These are phyloP conservation scores for Helotiales sp. DNA, from an alignment of 2,329 filamentous ascomycete genomes.

Conservation along the genomic window DNA sequence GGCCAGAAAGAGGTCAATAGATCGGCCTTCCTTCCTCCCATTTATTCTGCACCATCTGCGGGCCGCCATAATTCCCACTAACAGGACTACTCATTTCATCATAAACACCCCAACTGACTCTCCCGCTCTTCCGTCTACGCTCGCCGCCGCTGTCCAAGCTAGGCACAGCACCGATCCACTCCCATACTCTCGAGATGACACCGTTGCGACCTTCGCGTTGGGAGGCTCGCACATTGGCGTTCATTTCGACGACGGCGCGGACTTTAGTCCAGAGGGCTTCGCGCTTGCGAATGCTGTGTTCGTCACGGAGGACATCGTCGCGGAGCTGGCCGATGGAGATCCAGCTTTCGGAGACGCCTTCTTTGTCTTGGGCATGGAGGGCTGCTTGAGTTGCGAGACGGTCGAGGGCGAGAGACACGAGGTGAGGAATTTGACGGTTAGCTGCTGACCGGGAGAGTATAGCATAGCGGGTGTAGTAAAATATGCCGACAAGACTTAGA, in stretches of 20 bases:
- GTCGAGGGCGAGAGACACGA: constrained; percentile 85
- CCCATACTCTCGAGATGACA: constrained; percentile 70
- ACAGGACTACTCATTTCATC: constrained; percentile 37
- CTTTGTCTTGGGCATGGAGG: constrained; percentile 69
- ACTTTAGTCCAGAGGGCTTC: constrained; percentile 87
- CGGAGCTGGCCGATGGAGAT: constrained; percentile 87
- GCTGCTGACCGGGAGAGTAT: constrained; percentile 68
- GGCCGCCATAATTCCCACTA: constrained; percentile 35
- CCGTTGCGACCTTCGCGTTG: constrained; percentile 71
- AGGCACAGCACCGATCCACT: constrained; percentile 67
- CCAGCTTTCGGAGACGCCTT: constrained; percentile 72
- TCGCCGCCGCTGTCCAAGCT: constrained; percentile 36
- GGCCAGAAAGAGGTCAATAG: constrained; percentile 33
- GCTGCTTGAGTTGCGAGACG: constrained; percentile 84
- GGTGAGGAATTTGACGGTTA: constrained; percentile 71
- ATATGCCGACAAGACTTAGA: constrained; percentile 56
- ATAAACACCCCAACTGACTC: constrained; percentile 46
- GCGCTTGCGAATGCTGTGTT: constrained; percentile 77
- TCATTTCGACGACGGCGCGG: constrained; percentile 83
- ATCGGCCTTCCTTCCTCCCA: constrained; percentile 44
- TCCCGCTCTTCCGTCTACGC: constrained; percentile 55
- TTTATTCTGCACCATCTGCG: constrained; percentile 33
- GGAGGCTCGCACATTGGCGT: constrained; percentile 84
- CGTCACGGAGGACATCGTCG: constrained; percentile 84
- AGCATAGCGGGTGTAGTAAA: constrained; percentile 67